phyloP scores from a whole-genome alignment of 1,139 yeast species.

The Yamadazyma triangularis region DNA sequence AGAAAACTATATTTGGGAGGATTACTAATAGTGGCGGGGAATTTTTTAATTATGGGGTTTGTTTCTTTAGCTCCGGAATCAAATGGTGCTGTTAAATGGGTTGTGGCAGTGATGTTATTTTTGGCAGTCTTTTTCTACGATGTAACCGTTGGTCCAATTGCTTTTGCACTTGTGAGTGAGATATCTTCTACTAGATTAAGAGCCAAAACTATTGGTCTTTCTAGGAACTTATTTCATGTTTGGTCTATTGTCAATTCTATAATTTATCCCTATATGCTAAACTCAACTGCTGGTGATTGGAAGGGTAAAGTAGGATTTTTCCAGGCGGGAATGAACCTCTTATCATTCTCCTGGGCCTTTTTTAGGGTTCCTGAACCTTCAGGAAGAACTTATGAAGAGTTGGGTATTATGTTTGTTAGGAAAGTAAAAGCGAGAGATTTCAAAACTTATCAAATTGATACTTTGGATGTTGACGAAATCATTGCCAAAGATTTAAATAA shows the following conservation, averaged over 20 bases:
- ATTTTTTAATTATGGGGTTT: constrained; percentile 13
- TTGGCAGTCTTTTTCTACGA: constrained; percentile 44
- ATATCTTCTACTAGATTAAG: constrained; percentile 50
- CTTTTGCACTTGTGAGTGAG: constrained; percentile 53
- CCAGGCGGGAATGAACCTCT: constrained; percentile 48
- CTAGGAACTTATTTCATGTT: constrained; percentile 44
- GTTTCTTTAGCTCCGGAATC: constrained; percentile 14
- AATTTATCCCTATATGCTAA: constrained; percentile 53
- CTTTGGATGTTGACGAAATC: constrained; percentile 6
- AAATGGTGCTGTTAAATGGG: constrained; percentile 14
- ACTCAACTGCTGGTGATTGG: constrained; percentile 52
- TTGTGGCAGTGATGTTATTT: constrained; percentile 15
- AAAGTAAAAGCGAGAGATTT: constrained; percentile 40
- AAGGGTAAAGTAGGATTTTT: constrained; percentile 54
- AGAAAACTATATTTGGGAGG: constrained; percentile 17
- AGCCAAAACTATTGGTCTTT: constrained; percentile 51
- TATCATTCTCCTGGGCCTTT: constrained; percentile 38
- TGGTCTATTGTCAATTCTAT: constrained; percentile 39
- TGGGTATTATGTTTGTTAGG: constrained; percentile 47
- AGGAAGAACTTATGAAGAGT: constrained; percentile 54
- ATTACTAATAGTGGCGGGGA: constrained; percentile 20
- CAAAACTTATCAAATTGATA: constrained; percentile 7
- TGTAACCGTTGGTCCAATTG: constrained; percentile 53
- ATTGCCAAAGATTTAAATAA: no score
- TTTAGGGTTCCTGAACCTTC: constrained; percentile 57